Conservation (phyloP, 108 stramenopile species). For the Discostella stelligeroides region DNA sequence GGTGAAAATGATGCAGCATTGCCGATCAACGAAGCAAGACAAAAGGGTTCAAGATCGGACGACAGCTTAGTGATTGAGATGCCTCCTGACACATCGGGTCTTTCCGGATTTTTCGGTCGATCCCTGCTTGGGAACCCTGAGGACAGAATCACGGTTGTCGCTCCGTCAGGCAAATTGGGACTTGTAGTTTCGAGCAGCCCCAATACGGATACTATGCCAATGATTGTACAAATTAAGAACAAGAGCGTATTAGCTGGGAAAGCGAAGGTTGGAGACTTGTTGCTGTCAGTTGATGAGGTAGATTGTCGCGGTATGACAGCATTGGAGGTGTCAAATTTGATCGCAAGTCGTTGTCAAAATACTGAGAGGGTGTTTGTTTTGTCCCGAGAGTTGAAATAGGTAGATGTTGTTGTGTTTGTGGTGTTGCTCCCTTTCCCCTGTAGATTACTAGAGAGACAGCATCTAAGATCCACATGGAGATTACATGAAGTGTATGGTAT, state of each 20-base stretch:
- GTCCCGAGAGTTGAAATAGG: background rate
- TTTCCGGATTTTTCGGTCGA: too few relatives aligned
- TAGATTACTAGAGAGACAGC: too few relatives aligned
- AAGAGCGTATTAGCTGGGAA: background rate
- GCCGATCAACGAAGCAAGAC: too few relatives aligned
- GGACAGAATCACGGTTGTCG: background rate
- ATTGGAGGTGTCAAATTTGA: conserved; percentile 8
- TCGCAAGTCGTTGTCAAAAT: background rate
- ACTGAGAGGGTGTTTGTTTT: conserved; percentile 6
- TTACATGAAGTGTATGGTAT: too few relatives aligned
- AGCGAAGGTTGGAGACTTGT: conserved; percentile 6
- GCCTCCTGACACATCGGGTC: too few relatives aligned
- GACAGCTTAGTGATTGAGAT: too few relatives aligned
- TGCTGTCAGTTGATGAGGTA: conserved; percentile 19
- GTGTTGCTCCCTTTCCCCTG: too few relatives aligned
- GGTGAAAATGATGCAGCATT: too few relatives aligned
- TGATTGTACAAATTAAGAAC: background rate
- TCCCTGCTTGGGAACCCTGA: background rate
- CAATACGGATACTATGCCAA: background rate
- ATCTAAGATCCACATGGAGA: too few relatives aligned
- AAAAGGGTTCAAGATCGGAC: too few relatives aligned
- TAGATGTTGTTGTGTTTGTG: too few relatives aligned
- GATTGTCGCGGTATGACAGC: conserved; percentile 20
- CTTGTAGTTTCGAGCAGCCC: conserved; percentile 3
- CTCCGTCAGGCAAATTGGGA: conserved; percentile 9